Conservation (phyloP, 768 basidiomycete genomes). For the Phylloporus rhodoxanthus region DNA sequence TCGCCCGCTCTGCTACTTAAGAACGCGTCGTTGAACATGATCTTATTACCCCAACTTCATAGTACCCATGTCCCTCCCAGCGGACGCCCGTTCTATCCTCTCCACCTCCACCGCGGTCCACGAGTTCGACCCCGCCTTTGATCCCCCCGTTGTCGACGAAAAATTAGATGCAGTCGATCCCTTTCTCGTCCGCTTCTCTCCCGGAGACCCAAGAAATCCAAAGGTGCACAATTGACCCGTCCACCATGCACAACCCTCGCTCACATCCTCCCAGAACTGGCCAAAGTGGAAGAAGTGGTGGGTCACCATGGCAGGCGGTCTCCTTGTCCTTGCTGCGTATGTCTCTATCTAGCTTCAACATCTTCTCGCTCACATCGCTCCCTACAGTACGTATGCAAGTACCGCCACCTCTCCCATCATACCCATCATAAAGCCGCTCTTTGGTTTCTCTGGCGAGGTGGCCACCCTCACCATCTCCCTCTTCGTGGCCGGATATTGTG, state of each 20-base stretch:
- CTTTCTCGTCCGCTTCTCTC: slow-evolving; percentile 28
- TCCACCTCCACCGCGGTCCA: slow-evolving; percentile 13
- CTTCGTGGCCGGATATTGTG: slow-evolving; percentile 63
- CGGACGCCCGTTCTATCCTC: slow-evolving; percentile 12
- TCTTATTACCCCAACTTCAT: background rate
- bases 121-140: slow-evolving; percentile 10
- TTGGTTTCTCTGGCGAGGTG: slow-evolving; percentile 46
- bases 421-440: slow-evolving; percentile 39
- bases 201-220: slow-evolving; percentile 42
- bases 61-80: slow-evolving; percentile 9
- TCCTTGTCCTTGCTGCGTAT: slow-evolving; percentile 53
- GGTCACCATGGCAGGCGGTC: slow-evolving; percentile 41
- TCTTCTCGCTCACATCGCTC: background rate
- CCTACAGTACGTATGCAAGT: slow-evolving; percentile 54
- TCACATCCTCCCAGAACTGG: slow-evolving; percentile 42
- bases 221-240: slow-evolving; percentile 29
- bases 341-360: slow-evolving; percentile 9
- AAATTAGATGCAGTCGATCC: slow-evolving; percentile 19
- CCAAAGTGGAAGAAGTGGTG: slow-evolving; percentile 42
- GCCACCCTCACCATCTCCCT: slow-evolving; percentile 53
- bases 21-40: background rate
- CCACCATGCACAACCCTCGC: background rate
- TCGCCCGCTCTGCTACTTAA: slow-evolving; percentile 12
- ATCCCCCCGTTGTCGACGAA: slow-evolving; percentile 10
- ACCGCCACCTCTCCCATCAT: slow-evolving; percentile 51